Evolutionary conservation across 208 protist genomes (phyloP), one percentile per base, ranked within the genome.

Genomic region (Dictyostelium gargantuum): DNA sequence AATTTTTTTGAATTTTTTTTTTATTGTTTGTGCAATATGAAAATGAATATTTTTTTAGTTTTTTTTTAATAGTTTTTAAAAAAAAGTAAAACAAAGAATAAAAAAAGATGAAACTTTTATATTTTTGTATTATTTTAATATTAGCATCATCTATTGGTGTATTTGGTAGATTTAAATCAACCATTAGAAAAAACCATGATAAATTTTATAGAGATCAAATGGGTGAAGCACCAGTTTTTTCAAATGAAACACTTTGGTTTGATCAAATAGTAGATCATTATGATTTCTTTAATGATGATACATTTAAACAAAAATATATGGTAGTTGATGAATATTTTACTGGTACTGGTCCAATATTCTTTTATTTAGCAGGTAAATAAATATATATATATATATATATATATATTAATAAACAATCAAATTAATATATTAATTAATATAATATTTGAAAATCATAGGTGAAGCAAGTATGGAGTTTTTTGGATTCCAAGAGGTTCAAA

Each of bases 401-500:
- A n/a, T n/a, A n/a, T n/a, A n/a, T n/a, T n/a, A n/a, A n/a, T n/a
- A n/a, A n/a, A n/a, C n/a, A n/a, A n/a, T n/a, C n/a, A n/a, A n/a
- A n/a, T n/a, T n/a, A n/a, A n/a, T 81, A 74, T 74, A 74, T 74
- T n/a, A 15, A 21, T 19, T n/a, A 38, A 74, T 46, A 21, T 21
- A 38, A 8, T 68, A 11, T 70, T 42, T 42, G 38, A 6, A 48
- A 29, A 50, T 48, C n/a, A 8, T 8, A 76, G 23, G 73, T 56
- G n/a, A 58, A 29, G 48, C 48, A 32, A 10, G 29, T 19, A 38
- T 80, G 29, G 9, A 3, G 15, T 85, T 85, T 11, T 85, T 85
- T 32, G 54, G 32, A 32, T 85, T 85, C 38, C 80, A 85, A 75
- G 80, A 85, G 21, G 63, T 75, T 13, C 80, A 85, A 75, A 40